Evolutionary conservation across 352 stramenopile genomes (phyloP), one percentile per base, ranked within the genome.

Genomic region (Globisporangium solare): DNA sequence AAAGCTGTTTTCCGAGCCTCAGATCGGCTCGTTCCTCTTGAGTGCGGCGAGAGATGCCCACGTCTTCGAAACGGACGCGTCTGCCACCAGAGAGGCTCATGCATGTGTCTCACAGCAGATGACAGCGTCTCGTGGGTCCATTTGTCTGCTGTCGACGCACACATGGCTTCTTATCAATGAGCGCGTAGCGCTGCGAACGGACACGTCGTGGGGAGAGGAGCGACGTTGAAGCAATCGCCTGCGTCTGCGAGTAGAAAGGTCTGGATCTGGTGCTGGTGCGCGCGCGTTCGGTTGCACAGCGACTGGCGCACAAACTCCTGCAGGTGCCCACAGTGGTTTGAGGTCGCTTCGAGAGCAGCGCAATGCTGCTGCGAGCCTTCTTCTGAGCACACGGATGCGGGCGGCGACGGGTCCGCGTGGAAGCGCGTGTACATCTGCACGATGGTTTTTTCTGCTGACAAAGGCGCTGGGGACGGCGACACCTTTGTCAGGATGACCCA

Each of bases 371-470:
- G 18, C 6, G 49, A 37, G 12, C 51, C 24, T 43, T 43, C 39
- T 43, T 43, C 39, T 43, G 10, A 35, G 27, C 27, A 11, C 3
- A 10, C 4, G 27, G 27, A 11, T 11, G 7, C 27, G 4, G 27
- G 5, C 5, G 27, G 27, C 5, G 27, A 35, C 27, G 27, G 27
- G 7, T 43, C 39, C 39, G 7, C 21, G n/a, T 62, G 56, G 22
- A 62, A 39, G 18, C 51, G 48, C 18, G 51, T 56, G 18, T 56
- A 62, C n/a, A 48, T 62, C 48, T 62, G 46, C 14, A 60, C n/a
- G 31, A n/a, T 32, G 45, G 10, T 52, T 20, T 17, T 0, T 6
- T 35, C 27, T 35, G 10, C 15, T 12, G 51, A 41, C n/a, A 6
- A 39, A n/a, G n/a, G n/a, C n/a, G n/a, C n/a, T n/a, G n/a, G n/a